These are phyloP conservation scores for Hymenoscyphus scutula DNA, from an alignment of 2,329 filamentous ascomycete genomes.

Conservation along the genomic window DNA sequence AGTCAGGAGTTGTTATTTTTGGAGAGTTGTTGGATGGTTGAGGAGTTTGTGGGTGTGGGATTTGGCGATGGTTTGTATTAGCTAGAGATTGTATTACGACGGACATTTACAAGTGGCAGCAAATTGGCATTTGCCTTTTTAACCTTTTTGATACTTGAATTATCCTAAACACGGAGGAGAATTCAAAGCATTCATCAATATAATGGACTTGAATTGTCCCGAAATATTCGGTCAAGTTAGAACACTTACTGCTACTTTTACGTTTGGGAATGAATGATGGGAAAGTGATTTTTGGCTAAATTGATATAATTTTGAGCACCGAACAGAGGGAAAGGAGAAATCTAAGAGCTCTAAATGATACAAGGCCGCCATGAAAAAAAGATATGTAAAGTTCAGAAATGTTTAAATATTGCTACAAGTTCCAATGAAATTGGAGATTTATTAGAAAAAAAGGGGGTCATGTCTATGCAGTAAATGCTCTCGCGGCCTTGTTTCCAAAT, in stretches of 20 bases:
- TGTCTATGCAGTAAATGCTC: background rate
- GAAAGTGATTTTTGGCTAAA: background rate
- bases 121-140: too few species aligned
- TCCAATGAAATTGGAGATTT: background rate
- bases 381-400: slow-evolving; percentile 3
- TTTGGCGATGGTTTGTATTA: too few species aligned
- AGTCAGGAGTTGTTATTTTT: too few species aligned
- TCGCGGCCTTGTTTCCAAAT: background rate
- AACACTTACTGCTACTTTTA: background rate
- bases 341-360: background rate
- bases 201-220: background rate
- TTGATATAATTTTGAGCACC: background rate
- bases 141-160: too few species aligned
- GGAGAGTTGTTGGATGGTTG: too few species aligned
- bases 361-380: slow-evolving; percentile 5
- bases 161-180: too few species aligned
- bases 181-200: background rate
- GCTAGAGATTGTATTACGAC: too few species aligned
- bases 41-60: too few species aligned
- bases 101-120: too few species aligned
- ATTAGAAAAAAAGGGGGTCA: background rate
- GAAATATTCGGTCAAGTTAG: background rate
- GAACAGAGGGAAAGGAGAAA: background rate
- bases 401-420: slow-evolving; percentile 4
- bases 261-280: too few species aligned